Evolutionary conservation across 305 asterid genomes (phyloP), one percentile per base, ranked within the genome.

Genomic region (Lippia alba): DNA sequence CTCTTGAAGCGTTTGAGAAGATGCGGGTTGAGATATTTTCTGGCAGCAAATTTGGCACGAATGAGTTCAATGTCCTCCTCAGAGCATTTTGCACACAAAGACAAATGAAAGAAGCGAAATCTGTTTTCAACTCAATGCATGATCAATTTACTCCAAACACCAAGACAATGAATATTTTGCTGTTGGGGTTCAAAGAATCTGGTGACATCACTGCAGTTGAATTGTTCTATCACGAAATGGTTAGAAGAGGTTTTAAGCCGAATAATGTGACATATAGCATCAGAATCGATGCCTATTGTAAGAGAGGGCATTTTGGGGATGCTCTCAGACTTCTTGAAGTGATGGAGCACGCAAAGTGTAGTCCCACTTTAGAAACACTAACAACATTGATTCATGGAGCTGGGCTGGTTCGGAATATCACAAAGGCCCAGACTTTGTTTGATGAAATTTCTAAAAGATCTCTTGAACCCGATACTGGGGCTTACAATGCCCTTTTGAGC

Each of bases 341-440:
- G 77, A 94, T 94, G 99, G 91, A 88, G 66, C 59, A 56, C 30
- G 77, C 76, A n/a, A 76, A 78, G 45, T 82, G 80, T 75, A 44
- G 61, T 16, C 90, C 99, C 63, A 84, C 97, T 6, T 33, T 90
- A 17, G 84, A 91, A 72, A 91, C 95, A 11, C 84, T 91, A 56
- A 90, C 98, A 57, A 91, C 98, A 12, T 78, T 94, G 71, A 90
- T 91, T 70, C 97, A 94, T 69, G 97, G 99, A 69, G 99, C 98
- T 17, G 99, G 99, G 62, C 46, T 94, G 74, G 95, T 82, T 77
- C 83, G 82, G 58, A 91, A 91, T 79, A 61, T 78, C 61, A 16
- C 77, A 17, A 90, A 81, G 86, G 97, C 98, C 12, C 78, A 74
- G 67, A 74, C 83, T 53, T 80, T 90, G 74, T 94, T 90, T 44